Conservation (phyloP, 2,329 filamentous ascomycete genomes). For the Fusarium sp. region DNA sequence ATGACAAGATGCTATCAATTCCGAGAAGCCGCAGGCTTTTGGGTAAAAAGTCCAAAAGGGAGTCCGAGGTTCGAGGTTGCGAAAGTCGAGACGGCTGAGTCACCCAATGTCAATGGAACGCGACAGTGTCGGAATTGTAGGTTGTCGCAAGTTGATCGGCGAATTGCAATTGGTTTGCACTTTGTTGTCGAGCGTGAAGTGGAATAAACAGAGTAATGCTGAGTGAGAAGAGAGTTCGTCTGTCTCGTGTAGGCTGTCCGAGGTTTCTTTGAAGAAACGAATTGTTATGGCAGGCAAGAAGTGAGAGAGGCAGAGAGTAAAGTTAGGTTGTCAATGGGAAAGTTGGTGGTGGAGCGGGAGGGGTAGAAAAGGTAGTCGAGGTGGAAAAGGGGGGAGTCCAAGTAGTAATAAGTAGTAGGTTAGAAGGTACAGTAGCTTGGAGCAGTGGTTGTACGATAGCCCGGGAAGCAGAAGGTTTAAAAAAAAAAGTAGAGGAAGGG, state of each 20-base stretch:
- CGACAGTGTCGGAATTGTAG: slow-evolving; percentile 19
- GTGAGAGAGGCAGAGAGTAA: slow-evolving; percentile 41
- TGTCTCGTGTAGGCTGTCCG: slow-evolving; percentile 18
- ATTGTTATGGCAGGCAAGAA: slow-evolving; percentile 38
- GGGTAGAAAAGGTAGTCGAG: slow-evolving; percentile 44
- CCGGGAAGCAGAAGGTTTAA: slow-evolving; percentile 27
- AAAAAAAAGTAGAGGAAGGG: slow-evolving; percentile 34
- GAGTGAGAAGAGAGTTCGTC: slow-evolving; percentile 21
- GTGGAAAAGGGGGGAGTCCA: slow-evolving; percentile 46
- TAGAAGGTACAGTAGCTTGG: slow-evolving; percentile 4
- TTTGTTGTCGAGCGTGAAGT: slow-evolving; percentile 7
- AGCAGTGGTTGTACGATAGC: slow-evolving; percentile 22
- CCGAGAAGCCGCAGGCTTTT: slow-evolving; percentile 17
- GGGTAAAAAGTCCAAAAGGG: slow-evolving; percentile 8
- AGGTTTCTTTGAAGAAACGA: slow-evolving; percentile 32
- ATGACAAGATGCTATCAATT: slow-evolving; percentile 7
- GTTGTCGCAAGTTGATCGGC: slow-evolving; percentile 35
- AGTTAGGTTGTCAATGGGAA: slow-evolving; percentile 46
- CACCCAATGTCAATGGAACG: slow-evolving; percentile 36
- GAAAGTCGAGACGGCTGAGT: slow-evolving; percentile 35
- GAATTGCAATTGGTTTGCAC: slow-evolving; percentile 25
- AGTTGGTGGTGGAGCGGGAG: slow-evolving; percentile 49
- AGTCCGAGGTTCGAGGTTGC: slow-evolving; percentile 30
- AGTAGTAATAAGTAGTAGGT: slow-evolving; percentile 46
- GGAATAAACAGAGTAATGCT: slow-evolving; percentile 16